A percentile compares a stretch with the other conserved stretches of the same genome.
These are phyloP conservation scores for Salix brachista DNA, from an alignment of 345 rosid species.

Conservation along the genomic window DNA sequence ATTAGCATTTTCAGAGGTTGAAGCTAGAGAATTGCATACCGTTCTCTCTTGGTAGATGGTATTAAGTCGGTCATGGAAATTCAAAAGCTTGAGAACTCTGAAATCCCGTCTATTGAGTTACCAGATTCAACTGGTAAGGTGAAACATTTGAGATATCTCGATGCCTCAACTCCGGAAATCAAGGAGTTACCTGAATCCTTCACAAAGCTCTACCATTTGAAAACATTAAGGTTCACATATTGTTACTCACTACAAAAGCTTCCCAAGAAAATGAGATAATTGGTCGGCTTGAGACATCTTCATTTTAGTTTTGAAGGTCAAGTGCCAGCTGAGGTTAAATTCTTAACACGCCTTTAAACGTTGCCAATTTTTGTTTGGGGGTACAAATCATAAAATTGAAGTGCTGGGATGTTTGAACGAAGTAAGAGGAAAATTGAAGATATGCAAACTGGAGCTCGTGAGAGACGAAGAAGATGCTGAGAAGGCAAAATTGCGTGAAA, in stretches of 20 bases:
- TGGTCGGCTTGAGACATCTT: neutral
- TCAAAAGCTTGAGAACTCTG: neutral
- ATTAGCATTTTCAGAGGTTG: neutral
- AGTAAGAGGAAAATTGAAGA: neutral
- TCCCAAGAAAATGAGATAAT: neutral
- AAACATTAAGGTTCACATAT: slow-evolving; percentile 1
- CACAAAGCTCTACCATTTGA: slow-evolving; percentile 13
- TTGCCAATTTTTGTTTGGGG: neutral
- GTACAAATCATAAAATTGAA: neutral
- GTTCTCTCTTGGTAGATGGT: neutral
- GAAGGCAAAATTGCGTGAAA: neutral
- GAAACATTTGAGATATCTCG: slow-evolving; percentile 23
- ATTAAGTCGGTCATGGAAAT: no score
- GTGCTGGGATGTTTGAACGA: slow-evolving; percentile 3
- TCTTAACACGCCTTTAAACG: neutral
- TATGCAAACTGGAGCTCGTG: slow-evolving; percentile 1
- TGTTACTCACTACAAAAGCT: neutral
- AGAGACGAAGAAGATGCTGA: slow-evolving; percentile 13
- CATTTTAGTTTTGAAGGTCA: no score
- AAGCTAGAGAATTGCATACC: neutral
- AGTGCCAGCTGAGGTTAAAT: neutral
- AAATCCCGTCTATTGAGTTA: neutral
- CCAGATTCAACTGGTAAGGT: slow-evolving; percentile 10
- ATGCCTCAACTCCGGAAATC: slow-evolving; percentile 4
- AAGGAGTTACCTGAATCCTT: slow-evolving; percentile 15